Evolutionary conservation across 768 basidiomycete species (phyloP), one percentile per base, ranked within the genome.

Genomic region (Pholiota microspora): DNA sequence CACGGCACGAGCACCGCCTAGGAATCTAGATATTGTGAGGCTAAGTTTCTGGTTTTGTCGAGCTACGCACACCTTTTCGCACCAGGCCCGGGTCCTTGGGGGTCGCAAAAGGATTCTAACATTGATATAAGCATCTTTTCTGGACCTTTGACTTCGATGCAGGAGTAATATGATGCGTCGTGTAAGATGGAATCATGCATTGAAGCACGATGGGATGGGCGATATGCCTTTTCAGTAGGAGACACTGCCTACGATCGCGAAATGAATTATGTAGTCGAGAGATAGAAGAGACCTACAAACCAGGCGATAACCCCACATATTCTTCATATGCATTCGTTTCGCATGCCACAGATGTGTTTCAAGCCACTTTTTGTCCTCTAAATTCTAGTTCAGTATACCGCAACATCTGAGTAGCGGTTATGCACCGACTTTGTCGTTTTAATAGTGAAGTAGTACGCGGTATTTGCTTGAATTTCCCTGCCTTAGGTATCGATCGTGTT

Each of bases 331-430:
- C 86, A 96, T 96, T 5, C 97, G 83, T 70, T 98, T 98, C 1
- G 94, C 91, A 63, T 98, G 96, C 93, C 94, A 98, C 16, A 98
- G 71, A 67, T 99, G 97, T 4, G 94, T 96, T 66, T 96, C 93
- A 0, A 99, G 82, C 96, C 96, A 98, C 10, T 79, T 74, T 68
- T 98, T 98, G 59, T 90, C 80, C 27, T 77, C 95, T 97, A 59
- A 2, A 46, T 9, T 24, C 32, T 4, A 47, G 28, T 55, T 54
- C 46, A 49, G 13, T 38, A 15, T 44, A 15, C 23, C 49, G 21
- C 3, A 29, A n/a, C 7, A 23, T 29, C 45, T 28, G 31, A n/a
- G 6, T n/a, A 36, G 23, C 32, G 47, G 40, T 35, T 7, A 38
- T 12, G 23, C 15, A 58, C 71, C 59, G 59, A 96, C 96, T 71